Evolutionary conservation across 768 basidiomycete genomes (phyloP).

Genomic region (Termitomyces sp.): DNA sequence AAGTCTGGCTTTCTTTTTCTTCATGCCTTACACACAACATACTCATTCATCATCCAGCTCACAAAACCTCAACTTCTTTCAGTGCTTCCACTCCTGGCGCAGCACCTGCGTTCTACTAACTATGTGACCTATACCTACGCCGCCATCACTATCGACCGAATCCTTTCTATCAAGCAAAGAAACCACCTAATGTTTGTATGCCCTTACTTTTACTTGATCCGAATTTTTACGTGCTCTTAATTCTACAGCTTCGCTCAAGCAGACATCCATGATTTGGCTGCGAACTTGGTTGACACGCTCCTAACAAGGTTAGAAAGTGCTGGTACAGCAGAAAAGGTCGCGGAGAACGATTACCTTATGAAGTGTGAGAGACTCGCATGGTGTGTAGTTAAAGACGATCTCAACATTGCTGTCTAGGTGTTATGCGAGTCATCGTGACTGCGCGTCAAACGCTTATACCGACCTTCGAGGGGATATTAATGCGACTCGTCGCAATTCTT

Average conservation of each 20-base stretch:
- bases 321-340: constrained; percentile 83
- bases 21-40: background rate
- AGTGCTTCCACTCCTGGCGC: constrained; percentile 81
- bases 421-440: constrained; percentile 90
- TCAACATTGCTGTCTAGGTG: constrained; percentile 44
- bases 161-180: constrained; percentile 84
- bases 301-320: constrained; percentile 76
- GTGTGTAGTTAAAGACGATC: background rate
- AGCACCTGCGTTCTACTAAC: constrained; percentile 75
- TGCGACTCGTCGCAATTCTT: constrained; percentile 75
- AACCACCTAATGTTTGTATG: constrained; percentile 62
- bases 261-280: constrained; percentile 83
- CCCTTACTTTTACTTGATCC: background rate
- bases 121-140: constrained; percentile 96
- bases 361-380: constrained; percentile 59
- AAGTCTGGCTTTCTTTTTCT: constrained; percentile 40
- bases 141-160: constrained; percentile 95
- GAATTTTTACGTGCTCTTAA: background rate
- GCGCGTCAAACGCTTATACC: constrained; percentile 75
- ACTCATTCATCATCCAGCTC: constrained; percentile 38
- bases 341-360: constrained; percentile 98
- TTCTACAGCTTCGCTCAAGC: constrained; percentile 71
- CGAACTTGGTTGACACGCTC: constrained; percentile 62
- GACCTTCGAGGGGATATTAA: constrained; percentile 56
- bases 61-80: constrained; percentile 91